Percentiles rank a stretch among this genome's conserved stretches.
These are phyloP conservation scores for Hondaea fermentalgiana DNA, from an alignment of 108 stramenopile species.

Conservation along the genomic window DNA sequence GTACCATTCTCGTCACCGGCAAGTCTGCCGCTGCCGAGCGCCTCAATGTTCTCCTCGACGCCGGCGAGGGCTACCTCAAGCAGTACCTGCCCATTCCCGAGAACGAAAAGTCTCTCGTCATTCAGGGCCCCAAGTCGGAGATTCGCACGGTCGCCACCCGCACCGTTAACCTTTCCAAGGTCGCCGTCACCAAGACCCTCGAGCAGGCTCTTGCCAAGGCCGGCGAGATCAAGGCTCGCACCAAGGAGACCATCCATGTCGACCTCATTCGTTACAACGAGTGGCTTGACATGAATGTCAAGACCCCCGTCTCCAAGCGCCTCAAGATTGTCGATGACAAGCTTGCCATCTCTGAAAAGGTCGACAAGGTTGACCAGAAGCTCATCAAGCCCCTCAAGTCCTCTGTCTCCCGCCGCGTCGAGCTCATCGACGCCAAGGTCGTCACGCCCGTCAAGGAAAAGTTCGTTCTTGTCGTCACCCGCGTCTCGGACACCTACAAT, in stretches of 20 bases:
- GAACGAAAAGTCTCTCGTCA: not conserved
- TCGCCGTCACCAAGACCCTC: not conserved
- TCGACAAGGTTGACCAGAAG: constrained; percentile 16
- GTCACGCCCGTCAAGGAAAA: not conserved
- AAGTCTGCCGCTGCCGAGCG: not conserved
- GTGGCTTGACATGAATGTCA: not conserved
- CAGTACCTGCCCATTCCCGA: constrained; percentile 11
- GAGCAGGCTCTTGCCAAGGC: not conserved
- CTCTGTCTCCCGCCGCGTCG: not conserved
- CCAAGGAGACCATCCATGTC: not conserved
- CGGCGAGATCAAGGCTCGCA: not conserved
- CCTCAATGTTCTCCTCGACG: not conserved
- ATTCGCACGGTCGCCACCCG: not conserved
- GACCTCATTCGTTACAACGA: constrained; percentile 4
- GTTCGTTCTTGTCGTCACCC: not conserved
- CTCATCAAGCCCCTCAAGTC: not conserved
- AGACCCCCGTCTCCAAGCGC: not conserved
- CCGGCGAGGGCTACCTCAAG: not conserved
- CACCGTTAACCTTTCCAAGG: not conserved
- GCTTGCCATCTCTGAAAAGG: not conserved
- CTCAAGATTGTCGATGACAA: constrained; percentile 1
- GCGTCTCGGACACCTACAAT: not conserved
- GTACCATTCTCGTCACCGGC: not conserved
- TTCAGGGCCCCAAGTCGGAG: not conserved
- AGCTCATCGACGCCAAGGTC: not conserved